A percentile compares a stretch with the other conserved stretches of the same genome.
These are phyloP conservation scores for Yamadazyma kanchanaburiensis DNA, from an alignment of 1,139 yeast species.

Conservation along the genomic window DNA sequence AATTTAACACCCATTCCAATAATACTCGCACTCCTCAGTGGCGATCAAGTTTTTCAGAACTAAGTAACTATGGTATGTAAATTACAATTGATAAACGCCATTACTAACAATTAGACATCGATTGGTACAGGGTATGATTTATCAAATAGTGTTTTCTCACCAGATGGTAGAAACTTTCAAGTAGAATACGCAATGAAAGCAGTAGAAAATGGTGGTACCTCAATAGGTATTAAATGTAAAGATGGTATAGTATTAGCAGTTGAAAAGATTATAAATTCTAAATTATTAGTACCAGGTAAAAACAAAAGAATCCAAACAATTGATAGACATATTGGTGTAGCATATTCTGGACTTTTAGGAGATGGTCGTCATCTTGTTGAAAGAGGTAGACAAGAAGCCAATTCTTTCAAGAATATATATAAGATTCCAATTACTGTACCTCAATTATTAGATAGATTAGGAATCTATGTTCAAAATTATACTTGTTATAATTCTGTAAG, in stretches of 20 bases:
- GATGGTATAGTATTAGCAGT: conserved; percentile 97
- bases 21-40: conserved; percentile 6
- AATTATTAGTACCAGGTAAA: conserved; percentile 82
- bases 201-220: conserved; percentile 95
- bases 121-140: conserved; percentile 97
- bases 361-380: conserved; percentile 94
- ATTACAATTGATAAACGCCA: neutral
- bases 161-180: conserved; percentile 96
- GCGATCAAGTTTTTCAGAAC: conserved; percentile 7
- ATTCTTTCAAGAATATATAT: conserved; percentile 72
- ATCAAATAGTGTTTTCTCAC: conserved; percentile 82
- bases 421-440: conserved; percentile 77
- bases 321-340: conserved; percentile 92
- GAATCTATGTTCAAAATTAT: conserved; percentile 91
- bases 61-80: neutral
- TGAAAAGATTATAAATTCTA: conserved; percentile 85
- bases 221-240: conserved; percentile 85
- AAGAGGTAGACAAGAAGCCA: conserved; percentile 91
- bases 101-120: conserved; percentile 51
- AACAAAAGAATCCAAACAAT: conserved; percentile 89
- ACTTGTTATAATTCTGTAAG: conserved; percentile 96
- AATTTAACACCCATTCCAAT: conserved; percentile 34
- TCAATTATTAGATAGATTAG: conserved; percentile 81
- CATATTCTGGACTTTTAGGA: conserved; percentile 90
- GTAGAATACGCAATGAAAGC: conserved; percentile 98